Base-by-base conservation (phyloP, 257 asterid species). In the Ehretia macrophylla region DNA sequence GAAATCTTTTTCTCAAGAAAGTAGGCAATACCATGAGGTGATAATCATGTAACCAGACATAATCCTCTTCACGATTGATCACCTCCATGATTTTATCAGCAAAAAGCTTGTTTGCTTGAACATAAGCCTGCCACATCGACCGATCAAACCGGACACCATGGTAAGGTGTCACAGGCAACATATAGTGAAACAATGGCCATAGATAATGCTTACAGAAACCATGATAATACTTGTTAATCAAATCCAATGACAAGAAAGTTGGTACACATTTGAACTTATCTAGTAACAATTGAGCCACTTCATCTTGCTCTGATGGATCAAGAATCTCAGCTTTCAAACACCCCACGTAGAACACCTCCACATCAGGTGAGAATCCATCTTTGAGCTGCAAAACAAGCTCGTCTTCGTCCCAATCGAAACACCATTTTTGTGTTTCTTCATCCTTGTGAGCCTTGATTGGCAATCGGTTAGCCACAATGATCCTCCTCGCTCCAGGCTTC, bases 1-100 rank as follows among this genome's bases (percentile, higher is more conserved):
- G 74, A 39, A 56, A 72, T 14, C 82, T 81, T 72, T 76, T 87
- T 81, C 97, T 76, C 70, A 90, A 69, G 75, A 90, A 78, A 68
- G 97, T 87, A 11, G 97, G 97, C 19, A 90, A 58, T 11, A 87
- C 46, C 97, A 90, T 90, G 18, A 90, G 77, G 52, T 90, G 97
- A 56, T 90, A 90, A 64, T 90, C 97, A 63, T 90, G 97, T 0
- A 90, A 65, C 96, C 95, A 90, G 8, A 90, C 95, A 62, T 51
- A 90, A 62, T 90, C 97, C 42, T 86, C 91, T 18, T 84, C 95
- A 0, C 87, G 91, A 57, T 80, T 86, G 49, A 80, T 72, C 44
- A 90, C 89, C 62, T 90, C 95, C 92, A 85, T 81, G 3, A 90
- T 87, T 68, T 80, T 87, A 56, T 90, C 94, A 13, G 95, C 94